Percentiles rank a stretch among this genome's conserved stretches.
Evolutionary conservation across 352 stramenopile genomes (phyloP).

Genomic region (Phytophthora podocarpi): DNA sequence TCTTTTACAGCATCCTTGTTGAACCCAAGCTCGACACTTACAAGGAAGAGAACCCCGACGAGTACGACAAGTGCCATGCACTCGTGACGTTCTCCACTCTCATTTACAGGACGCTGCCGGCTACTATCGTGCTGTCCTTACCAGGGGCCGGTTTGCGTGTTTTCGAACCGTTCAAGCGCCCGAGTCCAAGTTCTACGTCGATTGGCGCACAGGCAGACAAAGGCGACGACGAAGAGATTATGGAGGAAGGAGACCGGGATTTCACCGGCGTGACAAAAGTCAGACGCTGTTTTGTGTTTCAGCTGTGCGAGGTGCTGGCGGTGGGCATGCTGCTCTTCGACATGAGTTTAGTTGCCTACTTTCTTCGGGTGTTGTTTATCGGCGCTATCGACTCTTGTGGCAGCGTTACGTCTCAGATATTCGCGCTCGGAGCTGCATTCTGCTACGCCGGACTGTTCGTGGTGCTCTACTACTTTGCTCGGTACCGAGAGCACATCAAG

Average conservation of each 20-base stretch:
- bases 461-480: slow-evolving; percentile 66
- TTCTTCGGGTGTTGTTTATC: slow-evolving; percentile 71
- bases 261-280: slow-evolving; percentile 60
- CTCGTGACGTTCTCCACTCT: slow-evolving; percentile 64
- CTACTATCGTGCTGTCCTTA: slow-evolving; percentile 52
- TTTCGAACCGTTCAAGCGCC: slow-evolving; percentile 77
- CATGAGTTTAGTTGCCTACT: slow-evolving; percentile 52
- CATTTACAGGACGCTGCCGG: slow-evolving; percentile 61
- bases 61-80: slow-evolving; percentile 49
- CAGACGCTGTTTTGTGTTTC: slow-evolving; percentile 62
- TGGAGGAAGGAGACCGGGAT: background rate
- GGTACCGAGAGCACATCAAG: slow-evolving; percentile 83
- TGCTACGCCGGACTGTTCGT: slow-evolving; percentile 59
- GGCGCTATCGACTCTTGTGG: slow-evolving; percentile 57
- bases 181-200: no score
- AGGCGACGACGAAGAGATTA: slow-evolving; percentile 1
- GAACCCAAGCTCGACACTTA: background rate
- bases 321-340: slow-evolving; percentile 49
- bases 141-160: slow-evolving; percentile 49
- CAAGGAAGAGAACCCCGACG: background rate
- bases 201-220: no score
- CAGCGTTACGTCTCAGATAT: slow-evolving; percentile 44
- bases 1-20: slow-evolving; percentile 42
- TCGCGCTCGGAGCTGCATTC: slow-evolving; percentile 41
- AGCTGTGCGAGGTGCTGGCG: slow-evolving; percentile 72